Conservation (phyloP, 2,329 filamentous ascomycete species). For the Exophiala lecanii-corni region DNA sequence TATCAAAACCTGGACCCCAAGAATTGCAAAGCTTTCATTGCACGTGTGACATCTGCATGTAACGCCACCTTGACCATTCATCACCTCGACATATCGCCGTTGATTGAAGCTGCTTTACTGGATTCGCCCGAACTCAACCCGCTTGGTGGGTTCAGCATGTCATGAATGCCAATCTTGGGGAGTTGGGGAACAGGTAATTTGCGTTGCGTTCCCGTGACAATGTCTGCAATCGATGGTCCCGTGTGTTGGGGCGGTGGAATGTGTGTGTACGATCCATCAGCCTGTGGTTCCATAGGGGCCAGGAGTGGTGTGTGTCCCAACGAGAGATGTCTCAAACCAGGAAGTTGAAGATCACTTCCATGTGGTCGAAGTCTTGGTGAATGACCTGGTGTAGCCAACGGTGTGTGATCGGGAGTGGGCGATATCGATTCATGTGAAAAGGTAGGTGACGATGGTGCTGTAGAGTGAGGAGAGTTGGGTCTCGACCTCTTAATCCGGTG, state of each 20-base stretch:
- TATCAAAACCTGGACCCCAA: too few relatives aligned
- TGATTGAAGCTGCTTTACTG: constrained; percentile 71
- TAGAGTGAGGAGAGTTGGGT: constrained; percentile 91
- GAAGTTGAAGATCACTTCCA: constrained; percentile 71
- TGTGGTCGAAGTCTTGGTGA: constrained; percentile 84
- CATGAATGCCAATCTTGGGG: constrained; percentile 81
- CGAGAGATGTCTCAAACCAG: constrained; percentile 72
- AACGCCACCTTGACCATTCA: neutral
- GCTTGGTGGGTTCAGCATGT: constrained; percentile 65
- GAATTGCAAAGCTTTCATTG: too few relatives aligned
- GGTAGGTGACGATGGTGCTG: constrained; percentile 89
- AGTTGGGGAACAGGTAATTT: constrained; percentile 88
- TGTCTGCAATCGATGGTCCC: constrained; percentile 82
- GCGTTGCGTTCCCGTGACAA: constrained; percentile 85
- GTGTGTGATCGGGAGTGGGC: constrained; percentile 95
- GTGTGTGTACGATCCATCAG: constrained; percentile 56
- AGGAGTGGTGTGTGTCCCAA: constrained; percentile 63
- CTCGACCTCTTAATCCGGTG: constrained; percentile 80
- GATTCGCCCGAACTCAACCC: constrained; percentile 71
- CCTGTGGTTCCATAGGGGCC: constrained; percentile 65
- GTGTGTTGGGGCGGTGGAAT: constrained; percentile 49
- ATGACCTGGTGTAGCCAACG: constrained; percentile 92
- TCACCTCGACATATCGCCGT: constrained; percentile 49
- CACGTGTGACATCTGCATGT: neutral
- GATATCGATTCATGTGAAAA: constrained; percentile 95